phyloP scores from a whole-genome alignment of 2,329 filamentous ascomycete genomes.

The Ophiosphaerella korrae region DNA sequence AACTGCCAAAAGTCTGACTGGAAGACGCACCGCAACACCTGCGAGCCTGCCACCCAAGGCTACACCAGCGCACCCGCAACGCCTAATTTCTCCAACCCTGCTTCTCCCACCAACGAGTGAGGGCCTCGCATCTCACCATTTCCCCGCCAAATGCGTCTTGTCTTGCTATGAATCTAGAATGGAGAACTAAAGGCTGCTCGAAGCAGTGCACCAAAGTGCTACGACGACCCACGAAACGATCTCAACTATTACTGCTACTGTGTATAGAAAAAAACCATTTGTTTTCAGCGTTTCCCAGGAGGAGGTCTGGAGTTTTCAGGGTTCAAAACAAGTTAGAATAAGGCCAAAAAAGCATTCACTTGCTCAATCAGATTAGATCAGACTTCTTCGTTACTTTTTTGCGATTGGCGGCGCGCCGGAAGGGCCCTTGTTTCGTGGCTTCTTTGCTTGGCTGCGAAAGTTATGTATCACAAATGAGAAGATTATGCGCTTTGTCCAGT shows the following conservation, averaged over 20 bases:
- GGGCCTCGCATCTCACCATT: constrained; percentile 1
- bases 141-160: background rate
- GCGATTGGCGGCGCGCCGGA: no score
- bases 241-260: background rate
- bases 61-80: constrained; percentile 30
- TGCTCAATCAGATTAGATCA: no score
- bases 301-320: no score
- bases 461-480: no score
- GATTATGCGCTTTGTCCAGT: no score
- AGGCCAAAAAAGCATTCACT: no score
- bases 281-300: no score
- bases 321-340: no score
- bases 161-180: background rate
- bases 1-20: constrained; percentile 60
- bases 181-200: background rate
- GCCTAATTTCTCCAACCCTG: constrained; percentile 33
- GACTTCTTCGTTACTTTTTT: no score
- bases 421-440: no score
- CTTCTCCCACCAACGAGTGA: constrained; percentile 29
- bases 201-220: background rate
- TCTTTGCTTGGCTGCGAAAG: no score
- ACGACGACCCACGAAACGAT: background rate
- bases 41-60: constrained; percentile 35
- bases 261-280: background rate
- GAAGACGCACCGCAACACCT: constrained; percentile 56